Percentiles rank a stretch among this genome's conserved stretches.
Conservation (phyloP, 2,329 filamentous ascomycete genomes). For the Colletotrichum gigasporum region DNA sequence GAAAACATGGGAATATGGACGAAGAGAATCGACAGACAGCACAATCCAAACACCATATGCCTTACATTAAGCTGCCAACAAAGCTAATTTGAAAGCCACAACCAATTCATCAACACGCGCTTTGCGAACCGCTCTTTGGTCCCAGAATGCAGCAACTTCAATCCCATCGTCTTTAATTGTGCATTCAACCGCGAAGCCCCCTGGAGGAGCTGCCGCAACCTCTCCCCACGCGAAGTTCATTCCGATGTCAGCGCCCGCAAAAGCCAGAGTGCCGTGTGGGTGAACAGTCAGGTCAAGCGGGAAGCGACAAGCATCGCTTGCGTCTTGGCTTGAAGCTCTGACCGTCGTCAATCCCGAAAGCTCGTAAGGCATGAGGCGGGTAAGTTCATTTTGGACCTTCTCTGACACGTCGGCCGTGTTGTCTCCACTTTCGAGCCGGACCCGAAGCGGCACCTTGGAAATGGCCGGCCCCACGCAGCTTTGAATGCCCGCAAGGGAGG, state of each 20-base stretch:
- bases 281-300: slow-evolving; percentile 10
- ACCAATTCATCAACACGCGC: neutral
- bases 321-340: neutral
- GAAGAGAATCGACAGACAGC: too few species aligned
- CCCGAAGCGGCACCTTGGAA: slow-evolving; percentile 2
- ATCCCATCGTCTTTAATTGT: neutral
- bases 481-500: slow-evolving; percentile 5
- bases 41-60: too few species aligned
- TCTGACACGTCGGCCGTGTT: neutral
- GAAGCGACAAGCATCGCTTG: slow-evolving; percentile 17
- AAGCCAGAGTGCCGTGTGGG: neutral
- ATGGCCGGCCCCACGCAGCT: neutral
- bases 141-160: neutral
- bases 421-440: neutral
- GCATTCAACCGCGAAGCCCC: slow-evolving; percentile 11
- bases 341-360: slow-evolving; percentile 1
- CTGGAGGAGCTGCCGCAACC: neutral
- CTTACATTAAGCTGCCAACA: neutral
- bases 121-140: neutral
- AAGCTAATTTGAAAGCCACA: neutral
- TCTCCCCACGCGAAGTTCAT: slow-evolving; percentile 1
- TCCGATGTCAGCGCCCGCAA: slow-evolving; percentile 1
- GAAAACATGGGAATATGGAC: too few species aligned
- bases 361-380: slow-evolving; percentile 10
- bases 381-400: slow-evolving; percentile 10